phyloP scores from a whole-genome alignment of 2,329 filamentous ascomycete genomes.

The Fusarium sororula region DNA sequence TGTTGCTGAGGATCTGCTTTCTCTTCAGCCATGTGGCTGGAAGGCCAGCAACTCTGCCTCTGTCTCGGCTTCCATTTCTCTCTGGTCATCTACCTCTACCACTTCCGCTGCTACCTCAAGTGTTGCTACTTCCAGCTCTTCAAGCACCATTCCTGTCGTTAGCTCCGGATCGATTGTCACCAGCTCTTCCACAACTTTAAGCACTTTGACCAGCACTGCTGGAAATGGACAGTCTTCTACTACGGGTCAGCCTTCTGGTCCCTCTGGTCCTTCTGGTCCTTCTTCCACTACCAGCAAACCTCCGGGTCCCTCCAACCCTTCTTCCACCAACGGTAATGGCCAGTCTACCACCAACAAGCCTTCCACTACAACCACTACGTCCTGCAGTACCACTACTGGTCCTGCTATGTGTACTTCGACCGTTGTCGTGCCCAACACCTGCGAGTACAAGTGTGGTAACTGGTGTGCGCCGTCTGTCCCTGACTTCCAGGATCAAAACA shows the following conservation, averaged over 20 bases:
- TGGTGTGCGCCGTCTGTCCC: conserved; percentile 64
- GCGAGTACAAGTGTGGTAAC: conserved; percentile 64
- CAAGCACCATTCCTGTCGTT: neutral
- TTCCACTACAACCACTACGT: conserved; percentile 29
- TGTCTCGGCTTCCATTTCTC: conserved; percentile 1
- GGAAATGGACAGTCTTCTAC: conserved; percentile 15
- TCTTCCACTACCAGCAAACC: conserved; percentile 2
- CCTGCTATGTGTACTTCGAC: conserved; percentile 60
- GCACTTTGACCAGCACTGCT: conserved; percentile 48
- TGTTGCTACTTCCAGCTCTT: neutral
- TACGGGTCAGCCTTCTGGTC: conserved; percentile 5
- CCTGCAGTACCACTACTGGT: conserved; percentile 48
- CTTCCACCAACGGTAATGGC: conserved; percentile 30
- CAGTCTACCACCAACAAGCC: conserved; percentile 20
- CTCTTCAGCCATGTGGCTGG: conserved; percentile 59
- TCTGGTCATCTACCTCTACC: conserved; percentile 19
- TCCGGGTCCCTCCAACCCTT: neutral
- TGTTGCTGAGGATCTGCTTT: conserved; percentile 59
- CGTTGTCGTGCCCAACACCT: conserved; percentile 54
- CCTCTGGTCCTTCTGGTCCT: neutral
- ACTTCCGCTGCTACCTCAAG: conserved; percentile 4
- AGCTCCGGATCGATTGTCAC: conserved; percentile 35
- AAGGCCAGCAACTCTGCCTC: conserved; percentile 32
- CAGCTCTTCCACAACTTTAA: conserved; percentile 44
- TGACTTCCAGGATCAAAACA: conserved; percentile 54